Base-by-base conservation (phyloP, 495 filamentous ascomycete genomes). In the Talaromyces nanjingensis region DNA sequence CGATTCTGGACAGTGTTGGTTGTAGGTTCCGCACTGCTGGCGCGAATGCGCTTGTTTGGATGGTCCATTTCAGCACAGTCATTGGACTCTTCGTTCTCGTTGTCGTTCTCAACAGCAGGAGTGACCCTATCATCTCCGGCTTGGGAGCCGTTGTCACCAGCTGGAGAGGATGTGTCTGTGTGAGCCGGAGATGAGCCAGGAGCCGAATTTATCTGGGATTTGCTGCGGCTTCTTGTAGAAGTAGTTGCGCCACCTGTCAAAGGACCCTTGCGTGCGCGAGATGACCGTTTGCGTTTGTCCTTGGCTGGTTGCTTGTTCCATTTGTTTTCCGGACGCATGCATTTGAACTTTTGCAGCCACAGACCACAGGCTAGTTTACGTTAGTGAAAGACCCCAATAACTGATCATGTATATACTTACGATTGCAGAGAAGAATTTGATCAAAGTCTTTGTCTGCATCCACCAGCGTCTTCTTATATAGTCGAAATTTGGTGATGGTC, bases 341-440 rank as follows among this genome's bases (percentile, higher is more conserved):
- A 79, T 70, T 90, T 92, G 70, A 88, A 90, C 67, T 96, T 97
- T 49, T 87, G 85, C 64, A 97, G 84, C 92, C 92, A 98, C 34
- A 98, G 83, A 14, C 94, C 94, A 69, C 94, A 98, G 67, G 94
- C 84, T 86, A 59, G 76, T 72, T 63, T 63, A 18, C n/a, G 33
- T 45, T 45, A 53, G 56, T 53, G 14, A 22, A 25, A 55, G 33
- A 63, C 60, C 7, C 18, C 22, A 29, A 47, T 34, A 59, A 66
- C 53, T 66, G 25, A 55, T 24, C 63, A 59, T 59, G 56, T 16
- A 59, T 37, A 59, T 16, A 84, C 86, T 85, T 77, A 89, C 86
- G 92, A 76, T 98, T 98, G 79, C 94, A 98, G 25, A 97, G 83
- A 20, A 90, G 77, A 31, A 91, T 79, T 63, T 88, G 84, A 11